These are phyloP conservation scores for Adenanthera pavonina DNA, from an alignment of 306 rosid species.

Conservation along the genomic window DNA sequence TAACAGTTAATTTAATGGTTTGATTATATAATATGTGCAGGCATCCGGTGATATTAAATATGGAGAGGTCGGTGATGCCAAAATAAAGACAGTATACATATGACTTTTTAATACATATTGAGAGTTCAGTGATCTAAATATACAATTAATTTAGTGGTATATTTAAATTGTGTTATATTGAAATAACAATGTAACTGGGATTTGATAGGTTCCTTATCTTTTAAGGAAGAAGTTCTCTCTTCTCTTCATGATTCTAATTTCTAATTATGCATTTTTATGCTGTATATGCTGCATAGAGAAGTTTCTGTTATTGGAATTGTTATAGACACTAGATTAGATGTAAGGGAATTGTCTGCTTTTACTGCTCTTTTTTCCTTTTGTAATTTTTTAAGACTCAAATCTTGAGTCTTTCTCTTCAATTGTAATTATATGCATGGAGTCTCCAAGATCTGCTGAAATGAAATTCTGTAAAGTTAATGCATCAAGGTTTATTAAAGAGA, in stretches of 20 bases:
- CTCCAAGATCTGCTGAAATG: background rate
- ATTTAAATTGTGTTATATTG: no score
- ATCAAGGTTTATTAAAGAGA: background rate
- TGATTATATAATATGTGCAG: no score
- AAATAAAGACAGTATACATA: no score
- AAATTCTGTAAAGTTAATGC: background rate
- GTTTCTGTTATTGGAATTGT: constrained; percentile 92
- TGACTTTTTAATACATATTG: no score
- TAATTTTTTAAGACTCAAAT: constrained; percentile 2
- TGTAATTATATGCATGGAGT: background rate
- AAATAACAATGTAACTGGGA: background rate
- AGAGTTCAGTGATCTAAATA: no score
- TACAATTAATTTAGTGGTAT: no score
- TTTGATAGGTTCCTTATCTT: background rate
- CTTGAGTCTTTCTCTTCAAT: constrained; percentile 8
- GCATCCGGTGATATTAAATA: no score
- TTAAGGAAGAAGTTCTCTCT: background rate
- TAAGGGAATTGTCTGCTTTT: constrained; percentile 51
- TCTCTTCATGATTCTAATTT: background rate
- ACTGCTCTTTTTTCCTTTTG: background rate
- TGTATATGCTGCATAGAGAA: constrained; percentile 85
- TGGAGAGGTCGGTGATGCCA: no score
- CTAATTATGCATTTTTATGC: constrained; percentile 38
- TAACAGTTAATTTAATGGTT: no score
- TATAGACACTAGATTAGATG: constrained; percentile 83